Evolutionary conservation across 257 asterid species (phyloP).

Genomic region (Eucommia ulmoides): DNA sequence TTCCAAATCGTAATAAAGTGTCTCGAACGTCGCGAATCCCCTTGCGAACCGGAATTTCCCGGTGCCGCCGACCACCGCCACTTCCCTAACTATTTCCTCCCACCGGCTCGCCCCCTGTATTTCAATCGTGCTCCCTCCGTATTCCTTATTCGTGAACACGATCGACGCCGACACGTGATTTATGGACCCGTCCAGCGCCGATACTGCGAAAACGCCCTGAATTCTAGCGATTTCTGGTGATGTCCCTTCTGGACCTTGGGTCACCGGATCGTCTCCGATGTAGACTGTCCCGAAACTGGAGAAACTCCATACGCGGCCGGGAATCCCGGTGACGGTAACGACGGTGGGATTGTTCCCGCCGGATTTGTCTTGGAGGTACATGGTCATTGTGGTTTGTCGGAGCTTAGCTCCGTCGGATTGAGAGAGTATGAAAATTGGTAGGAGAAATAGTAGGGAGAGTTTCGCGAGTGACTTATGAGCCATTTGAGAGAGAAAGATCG

Average conservation of each 20-base stretch:
- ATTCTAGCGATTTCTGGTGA: constrained; percentile 31
- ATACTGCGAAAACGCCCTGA: constrained; percentile 36
- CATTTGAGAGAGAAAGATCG: no score
- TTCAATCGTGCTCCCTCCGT: constrained; percentile 34
- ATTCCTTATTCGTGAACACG: constrained; percentile 22
- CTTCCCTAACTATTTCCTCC: constrained; percentile 38
- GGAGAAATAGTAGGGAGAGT: constrained; percentile 2
- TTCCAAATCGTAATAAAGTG: constrained; percentile 20
- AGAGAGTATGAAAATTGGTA: constrained; percentile 8
- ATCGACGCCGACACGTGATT: constrained; percentile 37
- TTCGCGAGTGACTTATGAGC: background rate
- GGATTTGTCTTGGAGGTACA: constrained; percentile 34
- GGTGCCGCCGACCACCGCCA: constrained; percentile 52
- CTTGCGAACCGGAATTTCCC: constrained; percentile 41
- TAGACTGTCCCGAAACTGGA: constrained; percentile 33
- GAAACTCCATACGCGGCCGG: constrained; percentile 22
- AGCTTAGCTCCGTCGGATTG: constrained; percentile 9
- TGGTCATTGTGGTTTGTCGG: constrained; percentile 26
- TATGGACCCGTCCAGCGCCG: constrained; percentile 41
- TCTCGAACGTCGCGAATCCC: constrained; percentile 44
- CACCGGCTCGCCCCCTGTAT: constrained; percentile 40
- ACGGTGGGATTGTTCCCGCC: constrained; percentile 39
- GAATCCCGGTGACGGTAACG: constrained; percentile 19
- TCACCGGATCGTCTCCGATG: constrained; percentile 35
- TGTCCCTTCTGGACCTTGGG: constrained; percentile 16